phyloP scores from a whole-genome alignment of 2,329 filamentous ascomycete genomes.

The Furcasterigmium sp. region DNA sequence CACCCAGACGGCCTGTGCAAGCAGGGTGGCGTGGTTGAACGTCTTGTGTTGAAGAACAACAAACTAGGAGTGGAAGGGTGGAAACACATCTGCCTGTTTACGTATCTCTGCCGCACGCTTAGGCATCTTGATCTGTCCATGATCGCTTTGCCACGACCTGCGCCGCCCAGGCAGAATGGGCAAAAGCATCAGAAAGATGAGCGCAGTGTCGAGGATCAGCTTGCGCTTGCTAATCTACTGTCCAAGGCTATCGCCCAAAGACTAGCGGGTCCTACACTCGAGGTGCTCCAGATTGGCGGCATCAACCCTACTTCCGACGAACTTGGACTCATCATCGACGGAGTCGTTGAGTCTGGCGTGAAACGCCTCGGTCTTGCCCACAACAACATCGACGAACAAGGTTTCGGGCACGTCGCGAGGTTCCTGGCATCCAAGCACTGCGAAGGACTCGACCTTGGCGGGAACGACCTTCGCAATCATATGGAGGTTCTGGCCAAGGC shows the following conservation, averaged over 20 bases:
- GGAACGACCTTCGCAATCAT: constrained; percentile 64
- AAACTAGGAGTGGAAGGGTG: constrained; percentile 84
- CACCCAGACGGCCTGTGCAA: constrained; percentile 32
- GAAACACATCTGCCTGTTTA: constrained; percentile 84
- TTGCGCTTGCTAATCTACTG: constrained; percentile 48
- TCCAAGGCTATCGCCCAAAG: constrained; percentile 72
- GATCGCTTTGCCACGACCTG: constrained; percentile 62
- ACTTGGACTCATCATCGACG: constrained; percentile 74
- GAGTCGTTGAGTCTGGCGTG: constrained; percentile 71
- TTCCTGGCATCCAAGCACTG: constrained; percentile 75
- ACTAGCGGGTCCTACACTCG: constrained; percentile 68
- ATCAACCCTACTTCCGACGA: constrained; percentile 68
- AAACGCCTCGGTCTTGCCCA: constrained; percentile 77
- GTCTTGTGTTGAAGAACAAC: constrained; percentile 85
- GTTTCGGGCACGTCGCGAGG: constrained; percentile 67
- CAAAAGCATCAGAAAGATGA: constrained; percentile 7
- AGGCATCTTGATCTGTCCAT: constrained; percentile 83
- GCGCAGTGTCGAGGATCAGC: constrained; percentile 8
- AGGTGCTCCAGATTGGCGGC: constrained; percentile 78
- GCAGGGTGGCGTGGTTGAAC: constrained; percentile 73
- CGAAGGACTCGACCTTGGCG: constrained; percentile 82
- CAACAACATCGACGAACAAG: constrained; percentile 70
- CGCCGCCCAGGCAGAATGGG: constrained; percentile 12
- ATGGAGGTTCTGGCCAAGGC: constrained; percentile 48
- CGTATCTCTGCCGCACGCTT: constrained; percentile 83